These are phyloP conservation scores for Arthonia radiata DNA, from an alignment of 495 filamentous ascomycete genomes.

Conservation along the genomic window DNA sequence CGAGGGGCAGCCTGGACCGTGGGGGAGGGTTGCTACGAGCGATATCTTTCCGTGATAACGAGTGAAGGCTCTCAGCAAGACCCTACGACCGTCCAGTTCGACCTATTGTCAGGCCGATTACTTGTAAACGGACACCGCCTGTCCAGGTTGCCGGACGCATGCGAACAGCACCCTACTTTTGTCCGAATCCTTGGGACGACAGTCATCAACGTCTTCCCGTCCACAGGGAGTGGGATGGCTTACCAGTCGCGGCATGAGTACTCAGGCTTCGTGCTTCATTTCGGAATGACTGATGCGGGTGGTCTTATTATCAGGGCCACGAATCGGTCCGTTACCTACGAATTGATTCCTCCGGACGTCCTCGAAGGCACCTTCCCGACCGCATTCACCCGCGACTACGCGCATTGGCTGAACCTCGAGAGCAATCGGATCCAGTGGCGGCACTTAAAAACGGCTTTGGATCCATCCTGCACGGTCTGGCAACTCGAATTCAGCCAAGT, in stretches of 20 bases:
- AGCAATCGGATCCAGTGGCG: slow-evolving; percentile 25
- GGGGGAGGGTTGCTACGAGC: too few species aligned
- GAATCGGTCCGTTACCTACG: slow-evolving; percentile 7
- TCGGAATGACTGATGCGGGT: slow-evolving; percentile 15
- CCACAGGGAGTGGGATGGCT: slow-evolving; percentile 18
- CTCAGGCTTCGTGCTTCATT: slow-evolving; percentile 14
- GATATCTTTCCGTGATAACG: too few species aligned
- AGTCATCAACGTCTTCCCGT: slow-evolving; percentile 22
- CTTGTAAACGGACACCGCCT: too few species aligned
- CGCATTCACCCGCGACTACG: slow-evolving; percentile 19
- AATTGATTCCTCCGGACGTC: slow-evolving; percentile 20
- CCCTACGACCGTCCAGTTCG: too few species aligned
- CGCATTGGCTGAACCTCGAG: slow-evolving; percentile 33
- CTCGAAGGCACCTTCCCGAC: slow-evolving; percentile 22
- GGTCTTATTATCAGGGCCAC: slow-evolving; percentile 11
- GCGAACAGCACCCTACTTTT: too few species aligned
- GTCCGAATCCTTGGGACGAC: too few species aligned
- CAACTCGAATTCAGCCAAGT: too few species aligned
- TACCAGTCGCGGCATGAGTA: slow-evolving; percentile 15
- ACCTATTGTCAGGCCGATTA: too few species aligned
- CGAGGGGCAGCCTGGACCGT: too few species aligned
- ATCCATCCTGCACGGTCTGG: slow-evolving; percentile 10
- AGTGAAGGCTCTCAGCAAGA: too few species aligned
- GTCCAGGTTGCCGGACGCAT: too few species aligned
- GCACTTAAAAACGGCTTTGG: slow-evolving; percentile 19